phyloP scores from a whole-genome alignment of 306 rosid genomes.

The Lathyrus aphaca region DNA sequence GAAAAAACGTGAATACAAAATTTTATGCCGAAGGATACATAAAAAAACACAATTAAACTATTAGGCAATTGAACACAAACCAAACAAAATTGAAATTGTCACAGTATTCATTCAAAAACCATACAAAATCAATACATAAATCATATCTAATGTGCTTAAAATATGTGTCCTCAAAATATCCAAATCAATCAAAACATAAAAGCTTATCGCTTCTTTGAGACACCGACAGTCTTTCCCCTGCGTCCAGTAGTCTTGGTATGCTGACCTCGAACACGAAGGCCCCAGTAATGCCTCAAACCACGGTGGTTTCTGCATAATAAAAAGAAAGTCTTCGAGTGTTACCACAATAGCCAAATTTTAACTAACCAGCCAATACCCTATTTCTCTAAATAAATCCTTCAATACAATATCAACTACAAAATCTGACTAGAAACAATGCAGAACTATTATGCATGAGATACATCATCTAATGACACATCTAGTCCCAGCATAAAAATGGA shows the following conservation, averaged over 20 bases:
- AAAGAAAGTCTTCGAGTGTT: neutral
- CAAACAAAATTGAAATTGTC: conserved; percentile 48
- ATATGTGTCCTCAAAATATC: conserved; percentile 31
- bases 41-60: neutral
- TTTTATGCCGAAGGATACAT: too few species aligned
- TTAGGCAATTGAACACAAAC: neutral
- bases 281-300: conserved; percentile 99
- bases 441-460: neutral
- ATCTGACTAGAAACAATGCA: neutral
- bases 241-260: conserved; percentile 99
- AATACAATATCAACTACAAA: neutral
- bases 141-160: conserved; percentile 36
- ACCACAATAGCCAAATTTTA: neutral
- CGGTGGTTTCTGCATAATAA: conserved; percentile 87
- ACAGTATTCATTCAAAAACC: neutral
- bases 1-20: neutral
- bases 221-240: conserved; percentile 98
- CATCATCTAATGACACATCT: neutral
- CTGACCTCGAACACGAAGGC: conserved; percentile 99
- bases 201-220: conserved; percentile 84
- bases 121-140: conserved; percentile 28
- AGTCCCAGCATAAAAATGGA: neutral
- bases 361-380: neutral
- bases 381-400: neutral
- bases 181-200: conserved; percentile 35